Evolutionary conservation across 2,329 filamentous ascomycete genomes (phyloP).

Genomic region (Aspergillus sojae): DNA sequence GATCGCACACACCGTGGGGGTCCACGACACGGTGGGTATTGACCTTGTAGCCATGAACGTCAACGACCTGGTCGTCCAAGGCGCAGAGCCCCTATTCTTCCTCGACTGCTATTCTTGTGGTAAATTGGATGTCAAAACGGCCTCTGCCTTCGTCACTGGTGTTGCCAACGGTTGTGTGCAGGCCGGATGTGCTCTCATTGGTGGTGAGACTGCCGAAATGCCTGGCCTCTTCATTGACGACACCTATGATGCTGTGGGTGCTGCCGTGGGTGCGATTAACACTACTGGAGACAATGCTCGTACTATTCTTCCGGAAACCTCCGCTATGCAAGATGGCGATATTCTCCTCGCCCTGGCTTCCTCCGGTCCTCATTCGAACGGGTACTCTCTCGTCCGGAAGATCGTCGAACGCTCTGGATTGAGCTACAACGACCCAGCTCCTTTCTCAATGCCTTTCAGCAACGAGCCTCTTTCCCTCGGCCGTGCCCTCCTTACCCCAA

Average conservation of each 20-base stretch:
- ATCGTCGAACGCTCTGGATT: slow-evolving; percentile 77
- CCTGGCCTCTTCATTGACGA: slow-evolving; percentile 87
- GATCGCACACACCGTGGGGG: slow-evolving; percentile 85
- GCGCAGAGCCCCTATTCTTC: slow-evolving; percentile 92
- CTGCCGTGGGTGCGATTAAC: slow-evolving; percentile 80
- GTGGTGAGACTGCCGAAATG: slow-evolving; percentile 98
- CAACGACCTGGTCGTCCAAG: slow-evolving; percentile 95
- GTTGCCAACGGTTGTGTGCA: slow-evolving; percentile 85
- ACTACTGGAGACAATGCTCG: slow-evolving; percentile 54
- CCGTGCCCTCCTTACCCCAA: slow-evolving; percentile 80
- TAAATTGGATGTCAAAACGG: slow-evolving; percentile 75
- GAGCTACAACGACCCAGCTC: slow-evolving; percentile 70
- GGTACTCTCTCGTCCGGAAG: slow-evolving; percentile 92
- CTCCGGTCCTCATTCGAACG: slow-evolving; percentile 90
- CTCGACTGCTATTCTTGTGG: slow-evolving; percentile 97
- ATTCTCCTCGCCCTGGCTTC: slow-evolving; percentile 83
- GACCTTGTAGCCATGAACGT: slow-evolving; percentile 99
- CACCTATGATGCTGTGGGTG: slow-evolving; percentile 91
- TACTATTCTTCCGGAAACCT: slow-evolving; percentile 73
- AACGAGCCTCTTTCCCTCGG: slow-evolving; percentile 60
- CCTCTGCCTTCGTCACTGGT: slow-evolving; percentile 85
- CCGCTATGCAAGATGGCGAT: slow-evolving; percentile 78
- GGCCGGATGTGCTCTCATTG: slow-evolving; percentile 87
- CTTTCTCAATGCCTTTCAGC: slow-evolving; percentile 78
- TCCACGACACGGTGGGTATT: slow-evolving; percentile 93